These are phyloP conservation scores for Ascochyta viciae-villosae DNA, from an alignment of 2,329 filamentous ascomycete genomes.

Conservation along the genomic window DNA sequence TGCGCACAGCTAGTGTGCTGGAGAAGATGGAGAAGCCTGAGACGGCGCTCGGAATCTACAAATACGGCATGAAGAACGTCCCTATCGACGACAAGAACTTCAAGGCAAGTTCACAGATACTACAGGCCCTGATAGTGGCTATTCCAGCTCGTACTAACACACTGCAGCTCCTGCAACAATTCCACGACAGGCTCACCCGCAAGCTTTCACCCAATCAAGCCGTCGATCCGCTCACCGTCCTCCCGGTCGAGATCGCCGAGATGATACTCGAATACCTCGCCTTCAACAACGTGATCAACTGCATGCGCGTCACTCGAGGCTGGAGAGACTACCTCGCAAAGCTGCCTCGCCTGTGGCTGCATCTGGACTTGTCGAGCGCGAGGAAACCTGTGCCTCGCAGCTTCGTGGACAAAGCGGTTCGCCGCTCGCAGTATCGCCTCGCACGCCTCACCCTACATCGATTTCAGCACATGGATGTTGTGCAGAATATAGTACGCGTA, in stretches of 20 bases:
- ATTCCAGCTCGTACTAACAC: neutral
- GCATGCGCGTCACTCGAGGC: constrained; percentile 62
- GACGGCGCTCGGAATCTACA: constrained; percentile 64
- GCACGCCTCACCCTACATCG: constrained; percentile 42
- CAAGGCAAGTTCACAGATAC: constrained; percentile 26
- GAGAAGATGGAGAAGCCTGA: constrained; percentile 58
- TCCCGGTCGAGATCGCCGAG: constrained; percentile 63
- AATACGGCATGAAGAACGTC: constrained; percentile 63
- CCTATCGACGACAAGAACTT: constrained; percentile 46
- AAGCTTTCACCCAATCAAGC: constrained; percentile 52
- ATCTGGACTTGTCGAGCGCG: constrained; percentile 60
- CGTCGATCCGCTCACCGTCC: constrained; percentile 59
- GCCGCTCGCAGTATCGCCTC: constrained; percentile 48
- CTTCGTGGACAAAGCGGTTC: constrained; percentile 54
- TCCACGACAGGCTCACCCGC: constrained; percentile 56
- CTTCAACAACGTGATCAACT: constrained; percentile 60
- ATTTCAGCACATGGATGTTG: constrained; percentile 50
- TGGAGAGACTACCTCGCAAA: constrained; percentile 62
- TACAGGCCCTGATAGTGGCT: too few species aligned
- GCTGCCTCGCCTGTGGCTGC: constrained; percentile 57
- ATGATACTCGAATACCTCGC: constrained; percentile 60
- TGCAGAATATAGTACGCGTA: constrained; percentile 48
- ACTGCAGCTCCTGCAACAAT: constrained; percentile 50
- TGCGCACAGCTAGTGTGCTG: constrained; percentile 60
- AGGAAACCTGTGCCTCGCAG: constrained; percentile 50